These are phyloP conservation scores for Trichopus zeylanicus DNA, from an alignment of 116 monocot genomes.

Conservation along the genomic window DNA sequence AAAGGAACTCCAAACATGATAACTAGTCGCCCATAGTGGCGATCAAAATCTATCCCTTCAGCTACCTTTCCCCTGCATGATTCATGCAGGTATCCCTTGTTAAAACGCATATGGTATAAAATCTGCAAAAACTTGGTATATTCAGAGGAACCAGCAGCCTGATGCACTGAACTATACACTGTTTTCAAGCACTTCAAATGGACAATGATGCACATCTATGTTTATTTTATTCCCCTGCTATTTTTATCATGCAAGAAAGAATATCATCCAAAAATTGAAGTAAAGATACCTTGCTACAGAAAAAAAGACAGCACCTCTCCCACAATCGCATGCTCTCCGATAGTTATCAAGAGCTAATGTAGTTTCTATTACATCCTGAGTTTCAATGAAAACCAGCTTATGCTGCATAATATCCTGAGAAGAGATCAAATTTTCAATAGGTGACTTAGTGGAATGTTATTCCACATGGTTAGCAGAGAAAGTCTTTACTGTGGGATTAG, in stretches of 20 bases:
- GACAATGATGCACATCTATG: background rate
- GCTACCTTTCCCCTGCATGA: slow-evolving; percentile 87
- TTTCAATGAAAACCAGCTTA: slow-evolving; percentile 98
- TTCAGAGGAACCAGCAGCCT: background rate
- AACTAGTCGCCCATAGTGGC: slow-evolving; percentile 97
- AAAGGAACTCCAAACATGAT: slow-evolving; percentile 99
- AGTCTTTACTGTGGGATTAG: background rate
- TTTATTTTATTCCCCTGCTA: no score
- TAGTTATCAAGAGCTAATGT: slow-evolving; percentile 98
- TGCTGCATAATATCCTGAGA: slow-evolving; percentile 96
- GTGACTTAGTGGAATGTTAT: background rate
- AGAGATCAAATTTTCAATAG: background rate
- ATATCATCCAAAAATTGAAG: background rate
- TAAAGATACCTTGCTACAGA: slow-evolving; percentile 80
- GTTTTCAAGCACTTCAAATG: background rate
- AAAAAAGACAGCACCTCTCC: slow-evolving; percentile 97
- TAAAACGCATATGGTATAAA: background rate
- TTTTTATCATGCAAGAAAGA: background rate
- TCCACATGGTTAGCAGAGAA: background rate
- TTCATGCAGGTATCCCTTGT: background rate
- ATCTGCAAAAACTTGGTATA: background rate
- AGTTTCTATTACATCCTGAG: slow-evolving; percentile 98
- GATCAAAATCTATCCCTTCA: slow-evolving; percentile 99
- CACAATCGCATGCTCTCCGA: slow-evolving; percentile 90
- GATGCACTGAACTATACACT: background rate